A percentile compares a stretch with the other conserved stretches of the same genome.
These are phyloP conservation scores for Candida mesenterica DNA, from an alignment of 1,139 yeast species.

Conservation along the genomic window DNA sequence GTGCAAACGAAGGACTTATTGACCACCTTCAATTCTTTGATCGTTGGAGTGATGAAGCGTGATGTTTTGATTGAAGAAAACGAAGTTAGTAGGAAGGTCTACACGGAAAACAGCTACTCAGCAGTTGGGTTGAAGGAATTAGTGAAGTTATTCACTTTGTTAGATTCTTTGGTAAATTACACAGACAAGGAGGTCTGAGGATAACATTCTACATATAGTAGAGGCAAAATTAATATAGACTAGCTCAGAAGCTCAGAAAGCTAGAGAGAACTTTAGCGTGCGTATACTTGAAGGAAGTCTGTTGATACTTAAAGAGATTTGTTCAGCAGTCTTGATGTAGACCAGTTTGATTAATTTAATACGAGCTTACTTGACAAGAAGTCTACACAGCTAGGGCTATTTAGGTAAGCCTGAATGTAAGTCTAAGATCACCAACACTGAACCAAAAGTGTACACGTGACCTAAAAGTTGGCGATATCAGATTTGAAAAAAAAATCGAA, in stretches of 20 bases:
- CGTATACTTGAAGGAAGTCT: no score
- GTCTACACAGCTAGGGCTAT: no score
- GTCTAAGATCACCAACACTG: no score
- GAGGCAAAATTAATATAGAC: no score
- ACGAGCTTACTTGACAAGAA: no score
- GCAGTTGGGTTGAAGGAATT: slow-evolving; percentile 44
- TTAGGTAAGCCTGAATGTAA: no score
- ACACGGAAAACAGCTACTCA: slow-evolving; percentile 21
- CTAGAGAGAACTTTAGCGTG: not conserved
- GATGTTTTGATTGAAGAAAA: slow-evolving; percentile 48
- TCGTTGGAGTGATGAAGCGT: slow-evolving; percentile 69
- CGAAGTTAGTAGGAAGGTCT: slow-evolving; percentile 16
- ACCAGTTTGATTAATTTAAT: no score
- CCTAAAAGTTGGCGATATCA: not conserved
- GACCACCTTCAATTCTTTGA: slow-evolving; percentile 51
- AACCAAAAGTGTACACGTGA: no score
- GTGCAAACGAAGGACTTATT: slow-evolving; percentile 54
- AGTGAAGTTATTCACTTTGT: slow-evolving; percentile 54
- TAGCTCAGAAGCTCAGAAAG: no score
- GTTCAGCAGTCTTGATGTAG: no score
- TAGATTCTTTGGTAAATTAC: slow-evolving; percentile 50
- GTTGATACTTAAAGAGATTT: no score
- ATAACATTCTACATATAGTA: no score
- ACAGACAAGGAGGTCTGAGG: slow-evolving; percentile 3
- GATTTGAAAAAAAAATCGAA: slow-evolving; percentile 2